Conservation (phyloP, 2,329 filamentous ascomycete species). For the Hypoxylon sp. region DNA sequence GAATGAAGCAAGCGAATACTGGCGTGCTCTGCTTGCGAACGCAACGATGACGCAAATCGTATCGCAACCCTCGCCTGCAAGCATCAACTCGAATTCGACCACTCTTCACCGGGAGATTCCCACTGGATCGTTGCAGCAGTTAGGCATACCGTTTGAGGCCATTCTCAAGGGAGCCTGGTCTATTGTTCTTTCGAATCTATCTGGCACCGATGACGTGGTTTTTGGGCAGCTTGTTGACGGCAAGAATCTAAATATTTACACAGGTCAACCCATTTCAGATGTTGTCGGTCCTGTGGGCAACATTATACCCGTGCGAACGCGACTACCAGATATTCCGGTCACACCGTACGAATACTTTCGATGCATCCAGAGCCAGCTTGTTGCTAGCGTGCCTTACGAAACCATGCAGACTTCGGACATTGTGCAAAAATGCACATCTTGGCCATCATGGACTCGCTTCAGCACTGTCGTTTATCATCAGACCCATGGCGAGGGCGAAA, state of each 20-base stretch:
- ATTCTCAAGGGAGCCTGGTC: conserved; percentile 72
- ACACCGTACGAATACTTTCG: conserved; percentile 66
- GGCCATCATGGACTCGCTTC: conserved; percentile 68
- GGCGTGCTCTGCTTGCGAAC: conserved; percentile 61
- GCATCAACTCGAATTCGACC: conserved; percentile 57
- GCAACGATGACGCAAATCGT: conserved; percentile 64
- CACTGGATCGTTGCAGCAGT: conserved; percentile 59
- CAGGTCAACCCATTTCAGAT: conserved; percentile 69
- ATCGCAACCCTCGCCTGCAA: conserved; percentile 59
- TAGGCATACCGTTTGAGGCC: conserved; percentile 65
- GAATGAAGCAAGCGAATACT: conserved; percentile 61
- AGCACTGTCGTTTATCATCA: conserved; percentile 69
- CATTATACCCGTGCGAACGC: conserved; percentile 64
- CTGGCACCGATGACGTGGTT: conserved; percentile 65
- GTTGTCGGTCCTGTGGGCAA: conserved; percentile 65
- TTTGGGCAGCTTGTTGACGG: conserved; percentile 69
- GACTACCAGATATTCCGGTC: conserved; percentile 60
- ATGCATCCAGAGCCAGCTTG: conserved; percentile 65
- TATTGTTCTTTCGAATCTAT: conserved; percentile 66
- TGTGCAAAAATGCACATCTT: conserved; percentile 67
- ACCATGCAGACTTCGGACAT: conserved; percentile 67
- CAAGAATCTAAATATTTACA: conserved; percentile 60
- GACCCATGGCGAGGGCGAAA: conserved; percentile 58
- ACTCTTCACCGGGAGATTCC: conserved; percentile 60
- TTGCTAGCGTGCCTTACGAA: conserved; percentile 64